These are phyloP conservation scores for Orychophragmus violaceus DNA, from an alignment of 345 rosid species.

Conservation along the genomic window DNA sequence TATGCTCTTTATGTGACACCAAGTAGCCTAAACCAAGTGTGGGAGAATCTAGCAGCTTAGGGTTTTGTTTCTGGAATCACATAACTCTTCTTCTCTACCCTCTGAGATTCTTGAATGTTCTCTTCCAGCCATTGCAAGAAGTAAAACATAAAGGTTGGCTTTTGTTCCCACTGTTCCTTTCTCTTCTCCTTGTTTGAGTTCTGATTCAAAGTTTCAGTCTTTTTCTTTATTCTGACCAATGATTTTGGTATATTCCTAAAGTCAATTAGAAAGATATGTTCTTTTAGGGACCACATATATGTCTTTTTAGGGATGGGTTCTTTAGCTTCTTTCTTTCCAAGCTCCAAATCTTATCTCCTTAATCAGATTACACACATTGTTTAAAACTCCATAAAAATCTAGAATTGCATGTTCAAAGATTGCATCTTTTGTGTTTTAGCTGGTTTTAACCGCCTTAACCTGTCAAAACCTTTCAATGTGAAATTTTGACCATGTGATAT, in stretches of 20 bases:
- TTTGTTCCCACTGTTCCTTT: slow-evolving; percentile 10
- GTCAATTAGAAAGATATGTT: slow-evolving; percentile 13
- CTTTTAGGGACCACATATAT: slow-evolving; percentile 26
- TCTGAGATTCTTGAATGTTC: slow-evolving; percentile 8
- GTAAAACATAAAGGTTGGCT: slow-evolving; percentile 12
- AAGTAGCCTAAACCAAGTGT: neutral
- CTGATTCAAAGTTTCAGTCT: neutral
- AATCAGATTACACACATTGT: neutral
- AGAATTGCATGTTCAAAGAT: slow-evolving; percentile 11
- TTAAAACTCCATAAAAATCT: neutral
- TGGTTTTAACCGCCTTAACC: slow-evolving; percentile 21
- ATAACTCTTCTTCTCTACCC: neutral
- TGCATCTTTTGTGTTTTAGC: neutral
- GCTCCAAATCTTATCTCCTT: slow-evolving; percentile 9
- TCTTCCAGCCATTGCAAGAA: slow-evolving; percentile 5
- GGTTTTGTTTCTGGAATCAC: slow-evolving; percentile 2
- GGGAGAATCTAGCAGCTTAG: slow-evolving; percentile 13
- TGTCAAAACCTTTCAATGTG: slow-evolving; percentile 17
- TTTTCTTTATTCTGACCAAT: neutral
- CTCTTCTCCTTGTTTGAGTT: slow-evolving; percentile 12
- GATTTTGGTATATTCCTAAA: slow-evolving; percentile 9
- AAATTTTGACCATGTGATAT: slow-evolving; percentile 20
- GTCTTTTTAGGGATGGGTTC: slow-evolving; percentile 32
- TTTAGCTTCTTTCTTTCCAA: slow-evolving; percentile 18
- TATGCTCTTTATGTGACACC: slow-evolving; percentile 3